Percentiles rank a stretch among this genome's conserved stretches.
Conservation (phyloP, 2,329 filamentous ascomycete genomes). For the Clarireedia sp. region DNA sequence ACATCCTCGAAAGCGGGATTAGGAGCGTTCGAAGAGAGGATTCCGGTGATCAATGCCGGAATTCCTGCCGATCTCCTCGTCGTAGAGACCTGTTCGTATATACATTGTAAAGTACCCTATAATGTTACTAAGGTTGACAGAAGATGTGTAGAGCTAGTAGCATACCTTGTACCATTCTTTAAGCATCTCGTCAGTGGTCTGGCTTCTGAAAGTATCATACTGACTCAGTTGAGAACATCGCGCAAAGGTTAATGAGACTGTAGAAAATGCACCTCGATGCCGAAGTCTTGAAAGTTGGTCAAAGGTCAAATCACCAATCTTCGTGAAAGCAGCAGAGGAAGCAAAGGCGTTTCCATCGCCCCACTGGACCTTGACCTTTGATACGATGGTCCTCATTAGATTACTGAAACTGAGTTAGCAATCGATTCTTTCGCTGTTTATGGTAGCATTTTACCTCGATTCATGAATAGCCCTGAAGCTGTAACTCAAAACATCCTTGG, state of each 20-base stretch:
- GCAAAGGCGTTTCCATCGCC: constrained; percentile 36
- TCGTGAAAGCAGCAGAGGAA: constrained; percentile 50
- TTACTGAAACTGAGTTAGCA: constrained; percentile 44
- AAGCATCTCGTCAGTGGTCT: constrained; percentile 33
- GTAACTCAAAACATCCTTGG: constrained; percentile 87
- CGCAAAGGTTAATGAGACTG: constrained; percentile 81
- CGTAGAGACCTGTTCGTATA: constrained; percentile 68
- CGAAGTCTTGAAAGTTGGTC: constrained; percentile 73
- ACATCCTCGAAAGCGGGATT: constrained; percentile 56
- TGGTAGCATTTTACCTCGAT: constrained; percentile 56
- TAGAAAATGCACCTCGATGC: constrained; percentile 88
- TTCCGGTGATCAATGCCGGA: constrained; percentile 75
- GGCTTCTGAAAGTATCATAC: not conserved
- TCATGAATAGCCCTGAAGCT: constrained; percentile 95
- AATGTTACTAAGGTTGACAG: constrained; percentile 16
- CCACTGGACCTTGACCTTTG: constrained; percentile 38
- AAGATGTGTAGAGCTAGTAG: not conserved
- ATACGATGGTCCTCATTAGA: constrained; percentile 56
- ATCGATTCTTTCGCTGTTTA: not conserved
- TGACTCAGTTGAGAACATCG: constrained; percentile 62
- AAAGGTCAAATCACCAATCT: constrained; percentile 68
- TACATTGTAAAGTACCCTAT: constrained; percentile 58
- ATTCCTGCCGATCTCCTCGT: constrained; percentile 89
- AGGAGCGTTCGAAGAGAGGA: constrained; percentile 59
- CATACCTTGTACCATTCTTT: constrained; percentile 62